Evolutionary conservation across 2,329 filamentous ascomycete species (phyloP).

Genomic region (Xylogone sp.): DNA sequence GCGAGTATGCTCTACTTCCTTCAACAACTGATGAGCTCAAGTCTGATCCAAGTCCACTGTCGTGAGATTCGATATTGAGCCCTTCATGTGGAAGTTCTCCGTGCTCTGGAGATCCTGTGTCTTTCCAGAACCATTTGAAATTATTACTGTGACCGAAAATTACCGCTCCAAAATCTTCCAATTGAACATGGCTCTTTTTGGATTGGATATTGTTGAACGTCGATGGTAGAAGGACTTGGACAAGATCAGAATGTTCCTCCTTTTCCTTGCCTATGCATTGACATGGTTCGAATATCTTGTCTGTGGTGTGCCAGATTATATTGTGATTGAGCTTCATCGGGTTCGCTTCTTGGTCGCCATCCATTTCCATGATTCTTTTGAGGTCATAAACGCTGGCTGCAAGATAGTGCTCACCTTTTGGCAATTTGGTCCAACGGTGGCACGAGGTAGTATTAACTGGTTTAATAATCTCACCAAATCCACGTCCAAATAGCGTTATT

Average conservation of each 20-base stretch:
- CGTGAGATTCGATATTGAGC: neutral
- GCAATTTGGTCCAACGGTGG: constrained; percentile 22
- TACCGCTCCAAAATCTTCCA: constrained; percentile 2
- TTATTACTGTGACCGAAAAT: constrained; percentile 2
- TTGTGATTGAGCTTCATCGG: constrained; percentile 13
- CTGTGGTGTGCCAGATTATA: constrained; percentile 14
- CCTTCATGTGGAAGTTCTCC: neutral
- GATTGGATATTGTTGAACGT: neutral
- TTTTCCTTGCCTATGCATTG: constrained; percentile 12
- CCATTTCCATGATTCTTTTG: constrained; percentile 22
- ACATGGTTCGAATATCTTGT: constrained; percentile 15
- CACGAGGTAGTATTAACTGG: constrained; percentile 19
- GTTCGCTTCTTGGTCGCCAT: constrained; percentile 13
- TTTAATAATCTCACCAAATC: constrained; percentile 24
- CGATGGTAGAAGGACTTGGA: constrained; percentile 1
- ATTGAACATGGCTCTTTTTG: neutral
- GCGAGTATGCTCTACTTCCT: neutral
- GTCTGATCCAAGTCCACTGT: neutral
- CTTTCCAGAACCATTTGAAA: constrained; percentile 4
- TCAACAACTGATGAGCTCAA: neutral
- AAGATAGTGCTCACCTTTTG: constrained; percentile 25
- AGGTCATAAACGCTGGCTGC: constrained; percentile 24
- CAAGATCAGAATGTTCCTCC: neutral
- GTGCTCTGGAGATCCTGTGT: constrained; percentile 1
- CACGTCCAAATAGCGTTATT: constrained; percentile 23